Base-by-base conservation (phyloP, 345 rosid species). In the Erysimum cheiranthoides region DNA sequence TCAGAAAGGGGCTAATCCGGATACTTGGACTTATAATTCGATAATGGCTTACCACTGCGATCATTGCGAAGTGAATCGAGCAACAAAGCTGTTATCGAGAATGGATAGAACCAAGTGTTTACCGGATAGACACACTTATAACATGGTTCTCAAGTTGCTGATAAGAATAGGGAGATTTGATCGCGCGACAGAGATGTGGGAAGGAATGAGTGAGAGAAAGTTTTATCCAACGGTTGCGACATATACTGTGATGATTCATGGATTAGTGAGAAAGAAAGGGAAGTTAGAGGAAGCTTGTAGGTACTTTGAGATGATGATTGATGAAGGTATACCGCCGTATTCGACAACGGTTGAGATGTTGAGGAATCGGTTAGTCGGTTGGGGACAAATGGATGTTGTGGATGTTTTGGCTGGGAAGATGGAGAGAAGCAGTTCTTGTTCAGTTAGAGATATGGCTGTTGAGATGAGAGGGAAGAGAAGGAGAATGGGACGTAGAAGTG, bases 261-360 rank as follows among this genome's bases (percentile, higher is more conserved):
- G 91, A 3, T 81, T 89, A 70, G 82, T 87, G 80, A 88, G 91
- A 85, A 89, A 90, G 86, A 86, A 73, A 45, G 90, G 88, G 59
- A 88, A 91, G 75, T 73, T 88, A 10, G 96, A 88, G 77, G 94
- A 91, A 77, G 97, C 94, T 3, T 86, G 96, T 70, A 85, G 69
- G 67, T 91, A 90, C 83, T 93, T 93, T 64, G 97, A 93, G 87
- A 86, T 84, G 88, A 91, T 93, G 97, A 74, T 93, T 46, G 97
- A 93, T 62, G 97, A 90, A 60, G 93, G 97, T 36, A 82, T 90
- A 65, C 98, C 97, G 4, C 96, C 97, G 1, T 93, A 91, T 82
- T 74, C 80, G 31, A 68, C 91, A 4, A 90, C 94, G 1, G 80
- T 89, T 30, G 97, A 88, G 86, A 67, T 87, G 86, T 63, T 93